Conservation (phyloP, 2,329 filamentous ascomycete genomes). For the Microsporum audouinii region DNA sequence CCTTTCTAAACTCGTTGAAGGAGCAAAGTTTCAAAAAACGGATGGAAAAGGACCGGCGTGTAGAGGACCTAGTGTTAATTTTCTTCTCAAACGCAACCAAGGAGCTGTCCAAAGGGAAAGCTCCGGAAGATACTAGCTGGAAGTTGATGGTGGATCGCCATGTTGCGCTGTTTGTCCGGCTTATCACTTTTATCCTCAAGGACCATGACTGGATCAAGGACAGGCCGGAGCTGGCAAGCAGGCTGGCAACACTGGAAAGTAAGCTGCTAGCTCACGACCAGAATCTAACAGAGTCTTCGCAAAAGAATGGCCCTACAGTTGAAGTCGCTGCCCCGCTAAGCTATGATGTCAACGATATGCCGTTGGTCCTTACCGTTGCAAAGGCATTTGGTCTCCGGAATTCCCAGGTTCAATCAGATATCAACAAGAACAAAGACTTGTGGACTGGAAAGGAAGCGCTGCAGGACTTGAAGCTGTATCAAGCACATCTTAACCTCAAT, state of each 20-base stretch:
- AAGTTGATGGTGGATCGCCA: slow-evolving; percentile 88
- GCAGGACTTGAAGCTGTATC: slow-evolving; percentile 85
- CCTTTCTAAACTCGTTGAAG: slow-evolving; percentile 87
- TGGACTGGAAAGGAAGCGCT: slow-evolving; percentile 93
- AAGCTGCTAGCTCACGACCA: slow-evolving; percentile 92
- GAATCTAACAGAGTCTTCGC: slow-evolving; percentile 57
- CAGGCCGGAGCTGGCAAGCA: slow-evolving; percentile 68
- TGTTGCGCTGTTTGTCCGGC: slow-evolving; percentile 82
- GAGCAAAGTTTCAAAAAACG: slow-evolving; percentile 77
- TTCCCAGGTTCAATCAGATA: slow-evolving; percentile 72
- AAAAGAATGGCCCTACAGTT: slow-evolving; percentile 53
- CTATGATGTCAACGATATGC: slow-evolving; percentile 96
- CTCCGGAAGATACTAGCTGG: slow-evolving; percentile 73
- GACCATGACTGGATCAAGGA: slow-evolving; percentile 78
- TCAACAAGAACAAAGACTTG: slow-evolving; percentile 63
- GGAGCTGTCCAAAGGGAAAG: slow-evolving; percentile 67
- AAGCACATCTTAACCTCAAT: slow-evolving; percentile 72
- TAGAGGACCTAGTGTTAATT: slow-evolving; percentile 86
- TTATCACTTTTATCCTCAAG: slow-evolving; percentile 68
- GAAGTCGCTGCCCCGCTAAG: slow-evolving; percentile 75
- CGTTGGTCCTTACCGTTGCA: slow-evolving; percentile 74
- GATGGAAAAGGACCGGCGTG: slow-evolving; percentile 85
- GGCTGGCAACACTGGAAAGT: slow-evolving; percentile 72
- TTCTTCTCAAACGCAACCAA: slow-evolving; percentile 94
- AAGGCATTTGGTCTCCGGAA: slow-evolving; percentile 72